Evolutionary conservation across 768 basidiomycete species (phyloP).

Genomic region (Mrakia blollopis): DNA sequence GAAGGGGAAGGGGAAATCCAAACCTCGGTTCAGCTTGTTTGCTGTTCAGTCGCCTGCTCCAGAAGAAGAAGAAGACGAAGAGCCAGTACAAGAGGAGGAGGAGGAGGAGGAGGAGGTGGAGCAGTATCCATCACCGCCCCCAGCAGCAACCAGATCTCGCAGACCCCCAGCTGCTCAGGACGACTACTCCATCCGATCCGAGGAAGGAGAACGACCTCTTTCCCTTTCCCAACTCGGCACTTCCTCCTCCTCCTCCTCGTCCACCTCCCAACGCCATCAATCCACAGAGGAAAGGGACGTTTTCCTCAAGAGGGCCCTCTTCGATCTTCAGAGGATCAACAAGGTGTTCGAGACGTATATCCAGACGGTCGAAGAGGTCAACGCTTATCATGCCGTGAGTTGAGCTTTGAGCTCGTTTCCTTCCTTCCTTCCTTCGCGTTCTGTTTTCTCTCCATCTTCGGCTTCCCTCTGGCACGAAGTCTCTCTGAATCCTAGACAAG

Average conservation of each 20-base stretch:
- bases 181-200: conserved; percentile 1
- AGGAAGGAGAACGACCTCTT: conserved; percentile 6
- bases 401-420: no score
- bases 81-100: conserved; percentile 1
- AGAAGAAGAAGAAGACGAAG: conserved; percentile 3
- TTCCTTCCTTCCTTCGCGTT: neutral
- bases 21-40: conserved; percentile 21
- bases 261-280: neutral
- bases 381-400: conserved; percentile 20
- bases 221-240: conserved; percentile 8
- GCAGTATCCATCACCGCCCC: neutral
- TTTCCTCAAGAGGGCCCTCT: conserved; percentile 8
- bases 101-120: neutral
- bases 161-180: neutral
- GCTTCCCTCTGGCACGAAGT: no score
- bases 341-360: conserved; percentile 17
- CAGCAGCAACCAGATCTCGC: neutral
- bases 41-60: neutral
- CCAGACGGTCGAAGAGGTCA: neutral
- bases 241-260: neutral
- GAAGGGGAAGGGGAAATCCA: conserved; percentile 1
- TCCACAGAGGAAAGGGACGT: conserved; percentile 14
- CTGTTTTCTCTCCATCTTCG: neutral
- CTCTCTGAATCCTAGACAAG: neutral
- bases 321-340: conserved; percentile 20